Evolutionary conservation across 495 filamentous ascomycete species (phyloP), one percentile per base, ranked within the genome.

Genomic region (Hypoxylon fragiforme): DNA sequence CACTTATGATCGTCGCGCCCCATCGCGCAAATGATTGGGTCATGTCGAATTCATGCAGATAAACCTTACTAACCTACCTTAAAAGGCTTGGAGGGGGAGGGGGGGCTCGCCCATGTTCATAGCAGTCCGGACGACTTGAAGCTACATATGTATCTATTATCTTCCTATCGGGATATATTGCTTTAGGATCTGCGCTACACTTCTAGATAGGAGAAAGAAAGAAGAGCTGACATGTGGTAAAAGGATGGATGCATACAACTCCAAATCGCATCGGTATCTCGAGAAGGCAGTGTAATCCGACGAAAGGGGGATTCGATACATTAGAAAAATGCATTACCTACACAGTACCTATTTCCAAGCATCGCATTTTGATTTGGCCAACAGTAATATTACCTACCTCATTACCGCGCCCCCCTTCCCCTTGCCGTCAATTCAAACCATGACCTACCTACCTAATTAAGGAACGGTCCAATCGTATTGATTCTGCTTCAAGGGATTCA

Each of bases 11-110:
- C 30, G 37, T n/a, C n/a, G 55, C 52, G 15, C 13, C 24, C 8
- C 31, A 3, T 31, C 20, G 11, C 20, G 43, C 46, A n/a, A 36
- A 36, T 51, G 47, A 56, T 62, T 62, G 58, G 58, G 48, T 44
- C 18, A 31, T 9, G 13, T 22, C n/a, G n/a, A 46, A 47, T 51
- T 43, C 26, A 41, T 50, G 39, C 44, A 46, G 40, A 41, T 44
- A 41, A 44, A 19, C 43, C 26, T 26, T 18, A n/a, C n/a, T n/a
- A n/a, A n/a, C n/a, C n/a, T n/a, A n/a, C n/a, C n/a, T n/a, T n/a
- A n/a, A n/a, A n/a, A n/a, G n/a, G n/a, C n/a, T n/a, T n/a, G n/a
- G n/a, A n/a, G n/a, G n/a, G n/a, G n/a, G n/a, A n/a, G n/a, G n/a
- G n/a, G n/a, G n/a, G n/a, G 36, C 15, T 18, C n/a, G 12, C 18